phyloP scores from a whole-genome alignment of 257 asterid species.

The Salvia rosmarinus region DNA sequence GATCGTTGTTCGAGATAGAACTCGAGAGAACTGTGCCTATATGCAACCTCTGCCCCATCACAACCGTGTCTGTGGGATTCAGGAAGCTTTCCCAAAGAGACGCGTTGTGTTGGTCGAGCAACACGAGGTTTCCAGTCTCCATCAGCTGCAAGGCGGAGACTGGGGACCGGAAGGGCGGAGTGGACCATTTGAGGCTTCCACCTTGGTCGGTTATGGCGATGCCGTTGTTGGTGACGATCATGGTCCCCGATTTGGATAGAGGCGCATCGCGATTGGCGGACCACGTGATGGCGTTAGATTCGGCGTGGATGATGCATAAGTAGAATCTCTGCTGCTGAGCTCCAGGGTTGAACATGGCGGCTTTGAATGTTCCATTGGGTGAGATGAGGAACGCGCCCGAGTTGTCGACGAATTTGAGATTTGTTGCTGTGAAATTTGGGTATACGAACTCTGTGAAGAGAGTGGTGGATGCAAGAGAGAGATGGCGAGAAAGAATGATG shows the following conservation, averaged over 20 bases:
- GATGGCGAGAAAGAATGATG: slow-evolving; percentile 28
- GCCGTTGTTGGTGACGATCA: slow-evolving; percentile 47
- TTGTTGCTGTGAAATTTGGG: slow-evolving; percentile 61
- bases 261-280: slow-evolving; percentile 71
- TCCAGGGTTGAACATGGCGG: slow-evolving; percentile 54
- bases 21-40: slow-evolving; percentile 41
- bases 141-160: slow-evolving; percentile 48
- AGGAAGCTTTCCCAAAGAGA: slow-evolving; percentile 71
- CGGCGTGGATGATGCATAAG: slow-evolving; percentile 60
- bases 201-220: slow-evolving; percentile 42
- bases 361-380: slow-evolving; percentile 55
- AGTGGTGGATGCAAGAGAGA: slow-evolving; percentile 25
- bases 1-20: slow-evolving; percentile 45
- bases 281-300: slow-evolving; percentile 61
- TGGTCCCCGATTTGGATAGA: slow-evolving; percentile 47
- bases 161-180: slow-evolving; percentile 40
- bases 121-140: slow-evolving; percentile 64
- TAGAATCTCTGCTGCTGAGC: slow-evolving; percentile 48
- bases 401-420: slow-evolving; percentile 39
- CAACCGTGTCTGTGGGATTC: slow-evolving; percentile 66
- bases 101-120: slow-evolving; percentile 52
- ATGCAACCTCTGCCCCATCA: slow-evolving; percentile 55
- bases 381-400: slow-evolving; percentile 63
- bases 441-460: slow-evolving; percentile 50
- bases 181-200: slow-evolving; percentile 55